These are phyloP conservation scores for Pisolithus orientalis DNA, from an alignment of 768 basidiomycete species.

Conservation along the genomic window DNA sequence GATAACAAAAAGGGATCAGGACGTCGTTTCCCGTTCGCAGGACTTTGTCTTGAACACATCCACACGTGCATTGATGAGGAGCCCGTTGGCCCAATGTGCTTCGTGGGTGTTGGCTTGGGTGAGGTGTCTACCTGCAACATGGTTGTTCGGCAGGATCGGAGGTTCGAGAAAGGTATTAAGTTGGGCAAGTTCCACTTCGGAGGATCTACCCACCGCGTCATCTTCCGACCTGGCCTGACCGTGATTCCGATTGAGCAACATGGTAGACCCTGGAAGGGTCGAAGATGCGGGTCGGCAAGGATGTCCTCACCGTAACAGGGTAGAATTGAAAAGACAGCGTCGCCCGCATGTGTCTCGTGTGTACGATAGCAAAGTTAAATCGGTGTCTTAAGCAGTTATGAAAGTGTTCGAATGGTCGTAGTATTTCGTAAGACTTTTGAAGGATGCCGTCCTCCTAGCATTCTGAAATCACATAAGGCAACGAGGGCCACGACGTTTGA, in stretches of 20 bases:
- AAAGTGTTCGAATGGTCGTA: not conserved
- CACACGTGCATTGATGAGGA: too few relatives aligned
- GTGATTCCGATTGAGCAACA: not conserved
- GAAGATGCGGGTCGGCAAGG: too few relatives aligned
- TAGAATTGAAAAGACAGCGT: too few relatives aligned
- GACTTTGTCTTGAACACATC: too few relatives aligned
- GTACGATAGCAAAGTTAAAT: too few relatives aligned
- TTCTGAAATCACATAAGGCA: constrained; percentile 22
- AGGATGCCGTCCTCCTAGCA: constrained; percentile 20
- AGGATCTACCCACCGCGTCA: constrained; percentile 39
- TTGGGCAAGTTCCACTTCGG: constrained; percentile 53
- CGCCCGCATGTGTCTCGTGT: too few relatives aligned
- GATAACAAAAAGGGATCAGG: constrained; percentile 14
- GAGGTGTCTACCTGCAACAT: constrained; percentile 27
- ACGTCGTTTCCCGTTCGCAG: constrained; percentile 10
- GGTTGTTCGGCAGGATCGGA: constrained; percentile 23
- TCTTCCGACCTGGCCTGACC: constrained; percentile 27
- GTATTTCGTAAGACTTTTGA: not conserved
- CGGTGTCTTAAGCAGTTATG: constrained; percentile 6
- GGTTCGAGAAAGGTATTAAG: constrained; percentile 43
- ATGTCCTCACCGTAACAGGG: too few relatives aligned
- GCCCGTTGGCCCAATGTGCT: too few relatives aligned
- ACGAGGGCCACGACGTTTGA: constrained; percentile 32
- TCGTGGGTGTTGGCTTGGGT: too few relatives aligned
- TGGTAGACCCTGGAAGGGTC: too few relatives aligned